Conservation (phyloP, 768 basidiomycete genomes). For the Boletus subparvulus region DNA sequence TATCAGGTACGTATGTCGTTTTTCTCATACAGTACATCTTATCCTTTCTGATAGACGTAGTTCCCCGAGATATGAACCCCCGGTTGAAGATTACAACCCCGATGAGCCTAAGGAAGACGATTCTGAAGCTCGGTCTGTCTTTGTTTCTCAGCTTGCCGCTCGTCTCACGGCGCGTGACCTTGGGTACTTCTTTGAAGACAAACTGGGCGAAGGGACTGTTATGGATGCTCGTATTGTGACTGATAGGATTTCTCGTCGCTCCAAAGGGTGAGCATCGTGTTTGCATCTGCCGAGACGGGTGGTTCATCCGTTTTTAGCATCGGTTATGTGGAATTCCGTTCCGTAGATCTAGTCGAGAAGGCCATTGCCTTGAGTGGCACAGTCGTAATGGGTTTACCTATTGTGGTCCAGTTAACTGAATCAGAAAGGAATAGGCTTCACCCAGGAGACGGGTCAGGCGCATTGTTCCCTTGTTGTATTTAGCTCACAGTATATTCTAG, state of each 20-base stretch:
- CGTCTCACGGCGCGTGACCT: conserved; percentile 95
- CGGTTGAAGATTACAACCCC: conserved; percentile 69
- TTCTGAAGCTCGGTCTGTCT: conserved; percentile 96
- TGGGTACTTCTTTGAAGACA: conserved; percentile 98
- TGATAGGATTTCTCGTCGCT: conserved; percentile 89
- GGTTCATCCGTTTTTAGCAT: conserved; percentile 55
- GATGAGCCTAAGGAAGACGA: conserved; percentile 95
- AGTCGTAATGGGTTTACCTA: conserved; percentile 96
- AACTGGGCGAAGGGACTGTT: conserved; percentile 89
- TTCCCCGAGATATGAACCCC: conserved; percentile 70
- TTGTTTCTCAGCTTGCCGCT: conserved; percentile 97
- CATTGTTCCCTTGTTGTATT: conserved; percentile 1
- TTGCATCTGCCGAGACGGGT: neutral
- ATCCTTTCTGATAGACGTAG: conserved; percentile 48
- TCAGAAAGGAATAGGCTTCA: conserved; percentile 90
- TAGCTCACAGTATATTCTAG: conserved; percentile 35
- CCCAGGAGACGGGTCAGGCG: conserved; percentile 79
- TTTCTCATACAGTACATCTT: conserved; percentile 7
- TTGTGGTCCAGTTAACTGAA: conserved; percentile 95
- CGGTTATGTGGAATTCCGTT: conserved; percentile 95
- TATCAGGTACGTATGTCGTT: conserved; percentile 40
- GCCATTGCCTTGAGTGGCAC: conserved; percentile 90
- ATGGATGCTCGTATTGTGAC: conserved; percentile 97
- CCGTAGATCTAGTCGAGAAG: conserved; percentile 87
- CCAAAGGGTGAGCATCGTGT: conserved; percentile 78